These are phyloP conservation scores for Purshia tridentata DNA, from an alignment of 306 rosid genomes.

Conservation along the genomic window DNA sequence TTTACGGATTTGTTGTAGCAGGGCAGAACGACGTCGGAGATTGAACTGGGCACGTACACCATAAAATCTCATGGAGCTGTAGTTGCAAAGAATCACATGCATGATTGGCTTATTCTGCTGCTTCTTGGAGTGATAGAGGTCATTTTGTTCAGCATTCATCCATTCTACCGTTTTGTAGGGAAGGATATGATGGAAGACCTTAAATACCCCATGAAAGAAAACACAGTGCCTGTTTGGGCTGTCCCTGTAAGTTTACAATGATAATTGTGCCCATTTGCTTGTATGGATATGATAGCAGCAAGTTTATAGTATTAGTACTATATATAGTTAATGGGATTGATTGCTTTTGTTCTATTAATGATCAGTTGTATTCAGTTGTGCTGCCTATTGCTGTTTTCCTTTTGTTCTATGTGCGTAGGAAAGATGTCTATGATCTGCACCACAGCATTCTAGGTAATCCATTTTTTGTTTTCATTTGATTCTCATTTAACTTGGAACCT, in stretches of 20 bases:
- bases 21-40: constrained; percentile 31
- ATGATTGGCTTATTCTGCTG: constrained; percentile 79
- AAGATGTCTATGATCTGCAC: constrained; percentile 89
- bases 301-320: background rate
- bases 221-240: constrained; percentile 90
- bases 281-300: background rate
- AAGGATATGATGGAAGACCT: constrained; percentile 93
- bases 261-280: background rate
- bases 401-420: constrained; percentile 60
- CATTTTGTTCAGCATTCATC: constrained; percentile 46
- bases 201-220: constrained; percentile 70
- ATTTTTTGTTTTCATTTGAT: background rate
- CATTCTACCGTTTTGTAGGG: constrained; percentile 87
- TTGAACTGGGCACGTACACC: constrained; percentile 54
- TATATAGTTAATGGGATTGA: background rate
- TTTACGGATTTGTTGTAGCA: constrained; percentile 5
- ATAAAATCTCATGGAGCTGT: constrained; percentile 81
- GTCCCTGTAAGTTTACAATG: constrained; percentile 65
- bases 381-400: constrained; percentile 70
- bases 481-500: background rate
- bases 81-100: constrained; percentile 65
- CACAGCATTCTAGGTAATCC: constrained; percentile 70
- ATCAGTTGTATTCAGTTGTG: constrained; percentile 75
- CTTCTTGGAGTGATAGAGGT: constrained; percentile 60
- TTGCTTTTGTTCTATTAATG: constrained; percentile 26